Conservation (phyloP, 768 basidiomycete species). For the Tylopilus cervinicoccineus region DNA sequence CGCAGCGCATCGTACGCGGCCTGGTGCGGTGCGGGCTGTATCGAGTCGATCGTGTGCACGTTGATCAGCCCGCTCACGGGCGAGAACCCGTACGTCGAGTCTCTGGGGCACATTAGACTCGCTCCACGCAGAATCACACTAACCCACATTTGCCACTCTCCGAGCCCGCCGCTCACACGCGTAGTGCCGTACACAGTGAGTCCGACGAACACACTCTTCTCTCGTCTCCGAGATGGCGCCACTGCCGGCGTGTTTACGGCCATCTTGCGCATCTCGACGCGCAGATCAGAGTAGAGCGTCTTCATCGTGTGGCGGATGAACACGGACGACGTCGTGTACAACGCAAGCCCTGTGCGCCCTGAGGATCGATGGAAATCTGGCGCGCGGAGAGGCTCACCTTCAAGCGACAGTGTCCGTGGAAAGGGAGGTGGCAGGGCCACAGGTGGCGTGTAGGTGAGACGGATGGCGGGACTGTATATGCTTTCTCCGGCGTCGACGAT, state of each 20-base stretch:
- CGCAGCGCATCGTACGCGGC: constrained; percentile 64
- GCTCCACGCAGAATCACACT: background rate
- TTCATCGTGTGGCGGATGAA: constrained; percentile 73
- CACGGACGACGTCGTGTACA: constrained; percentile 68
- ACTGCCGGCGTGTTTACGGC: constrained; percentile 23
- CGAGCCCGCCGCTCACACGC: constrained; percentile 56
- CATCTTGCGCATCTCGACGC: constrained; percentile 51
- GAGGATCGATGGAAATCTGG: background rate
- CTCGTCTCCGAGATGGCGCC: constrained; percentile 29
- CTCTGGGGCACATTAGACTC: constrained; percentile 34
- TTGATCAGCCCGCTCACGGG: constrained; percentile 61
- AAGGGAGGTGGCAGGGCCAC: constrained; percentile 62
- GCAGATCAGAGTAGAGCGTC: constrained; percentile 66
- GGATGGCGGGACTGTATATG: constrained; percentile 59
- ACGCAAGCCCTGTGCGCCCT: constrained; percentile 51
- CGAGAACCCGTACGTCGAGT: constrained; percentile 73
- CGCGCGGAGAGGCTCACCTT: constrained; percentile 45
- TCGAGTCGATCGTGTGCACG: constrained; percentile 66
- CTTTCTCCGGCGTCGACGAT: constrained; percentile 33
- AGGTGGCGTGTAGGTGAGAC: constrained; percentile 68
- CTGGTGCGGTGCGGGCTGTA: constrained; percentile 71
- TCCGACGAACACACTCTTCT: constrained; percentile 56
- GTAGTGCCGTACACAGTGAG: constrained; percentile 54
- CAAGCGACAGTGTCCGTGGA: constrained; percentile 62
- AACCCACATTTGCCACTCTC: constrained; percentile 74